These are phyloP conservation scores for Ophiobolus disseminans DNA, from an alignment of 2,329 filamentous ascomycete species.

Conservation along the genomic window DNA sequence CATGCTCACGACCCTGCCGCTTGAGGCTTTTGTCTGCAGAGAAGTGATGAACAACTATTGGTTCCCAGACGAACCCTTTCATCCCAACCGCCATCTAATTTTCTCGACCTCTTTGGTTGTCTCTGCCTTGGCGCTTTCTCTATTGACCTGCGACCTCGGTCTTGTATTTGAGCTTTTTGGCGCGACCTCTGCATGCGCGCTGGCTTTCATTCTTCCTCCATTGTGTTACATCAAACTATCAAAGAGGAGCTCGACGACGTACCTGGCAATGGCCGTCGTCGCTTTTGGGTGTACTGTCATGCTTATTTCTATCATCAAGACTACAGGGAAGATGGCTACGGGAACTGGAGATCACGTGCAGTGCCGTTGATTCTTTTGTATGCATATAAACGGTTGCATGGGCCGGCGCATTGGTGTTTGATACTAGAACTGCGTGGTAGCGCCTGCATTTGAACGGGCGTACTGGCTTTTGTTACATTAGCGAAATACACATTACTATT, in stretches of 20 bases:
- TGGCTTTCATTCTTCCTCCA: constrained; percentile 94
- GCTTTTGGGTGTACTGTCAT: constrained; percentile 82
- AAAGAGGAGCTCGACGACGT: constrained; percentile 76
- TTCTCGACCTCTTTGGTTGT: constrained; percentile 85
- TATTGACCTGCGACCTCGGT: constrained; percentile 91
- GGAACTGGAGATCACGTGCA: constrained; percentile 29
- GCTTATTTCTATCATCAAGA: constrained; percentile 62
- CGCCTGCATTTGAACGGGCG: constrained; percentile 3
- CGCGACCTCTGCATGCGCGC: constrained; percentile 88
- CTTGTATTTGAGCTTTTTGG: constrained; percentile 96
- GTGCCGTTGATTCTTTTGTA: constrained; percentile 31
- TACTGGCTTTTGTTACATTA: background rate
- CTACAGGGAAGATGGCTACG: constrained; percentile 36
- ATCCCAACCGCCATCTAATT: constrained; percentile 82
- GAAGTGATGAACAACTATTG: constrained; percentile 94
- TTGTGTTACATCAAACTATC: constrained; percentile 95
- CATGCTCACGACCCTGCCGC: constrained; percentile 95
- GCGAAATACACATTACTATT: background rate
- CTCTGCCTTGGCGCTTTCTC: constrained; percentile 74
- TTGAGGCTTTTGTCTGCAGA: constrained; percentile 96
- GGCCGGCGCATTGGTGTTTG: constrained; percentile 17
- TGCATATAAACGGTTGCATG: constrained; percentile 30
- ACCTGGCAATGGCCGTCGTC: constrained; percentile 74
- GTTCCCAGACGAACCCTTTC: constrained; percentile 75
- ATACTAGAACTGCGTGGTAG: constrained; percentile 8